A percentile compares a stretch with the other conserved stretches of the same genome.
phyloP scores from a whole-genome alignment of 2,329 filamentous ascomycete genomes.

The Boeremia exigua region DNA sequence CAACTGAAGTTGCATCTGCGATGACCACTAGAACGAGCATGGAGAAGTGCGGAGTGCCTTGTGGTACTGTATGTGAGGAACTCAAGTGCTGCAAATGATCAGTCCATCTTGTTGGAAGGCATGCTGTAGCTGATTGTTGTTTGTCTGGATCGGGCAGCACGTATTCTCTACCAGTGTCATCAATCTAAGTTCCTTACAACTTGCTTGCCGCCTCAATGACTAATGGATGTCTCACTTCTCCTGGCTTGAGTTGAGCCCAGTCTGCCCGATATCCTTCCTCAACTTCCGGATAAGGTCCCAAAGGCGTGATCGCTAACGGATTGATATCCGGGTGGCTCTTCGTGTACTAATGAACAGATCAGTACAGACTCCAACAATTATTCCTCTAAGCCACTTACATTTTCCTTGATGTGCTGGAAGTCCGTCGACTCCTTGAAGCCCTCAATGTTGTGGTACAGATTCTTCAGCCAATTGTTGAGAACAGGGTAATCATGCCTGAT shows the following conservation, averaged over 20 bases:
- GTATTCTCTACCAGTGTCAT: background rate
- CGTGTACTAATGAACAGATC: constrained; percentile 52
- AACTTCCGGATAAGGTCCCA: constrained; percentile 66
- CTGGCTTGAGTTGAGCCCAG: constrained; percentile 56
- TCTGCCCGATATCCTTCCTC: constrained; percentile 60
- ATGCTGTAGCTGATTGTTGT: too few species aligned
- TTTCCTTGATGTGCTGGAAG: constrained; percentile 73
- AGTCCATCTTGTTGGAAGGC: background rate
- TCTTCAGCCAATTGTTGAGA: constrained; percentile 66
- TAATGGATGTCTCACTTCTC: constrained; percentile 53
- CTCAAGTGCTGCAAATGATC: constrained; percentile 54
- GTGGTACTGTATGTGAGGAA: constrained; percentile 58
- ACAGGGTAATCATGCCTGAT: constrained; percentile 67
- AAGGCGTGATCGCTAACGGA: constrained; percentile 66
- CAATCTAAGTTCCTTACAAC: constrained; percentile 17
- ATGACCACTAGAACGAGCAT: constrained; percentile 30
- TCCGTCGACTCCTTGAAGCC: constrained; percentile 66
- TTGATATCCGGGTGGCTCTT: constrained; percentile 68
- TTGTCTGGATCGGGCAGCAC: background rate
- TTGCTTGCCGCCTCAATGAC: constrained; percentile 41
- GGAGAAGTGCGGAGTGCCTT: constrained; percentile 59
- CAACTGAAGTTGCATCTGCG: constrained; percentile 1
- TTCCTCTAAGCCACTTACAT: constrained; percentile 44
- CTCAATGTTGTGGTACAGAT: constrained; percentile 63
- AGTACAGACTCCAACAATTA: too few species aligned